Evolutionary conservation across 2,329 filamentous ascomycete species (phyloP), one percentile per base, ranked within the genome.

Genomic region (Hyphodiscus sp.): DNA sequence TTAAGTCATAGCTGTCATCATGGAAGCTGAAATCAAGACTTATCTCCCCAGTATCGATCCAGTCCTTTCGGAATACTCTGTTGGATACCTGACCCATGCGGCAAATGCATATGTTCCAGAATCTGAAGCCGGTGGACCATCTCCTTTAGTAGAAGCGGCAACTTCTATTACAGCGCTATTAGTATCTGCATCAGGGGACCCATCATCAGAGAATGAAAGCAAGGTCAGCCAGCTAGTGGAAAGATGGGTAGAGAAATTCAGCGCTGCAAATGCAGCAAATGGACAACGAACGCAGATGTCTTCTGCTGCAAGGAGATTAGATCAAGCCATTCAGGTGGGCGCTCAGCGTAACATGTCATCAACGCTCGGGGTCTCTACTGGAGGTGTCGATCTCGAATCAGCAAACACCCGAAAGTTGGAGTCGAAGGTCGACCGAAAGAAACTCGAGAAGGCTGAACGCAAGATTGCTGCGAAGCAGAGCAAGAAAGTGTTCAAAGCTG

Each of bases 381-480:
- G 84, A 52, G 85, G 79, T 55, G 90, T 99, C 41, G 94, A 99
- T 68, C 79, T 99, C 23, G 94, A 99, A 72, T 95, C 92, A 53
- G 91, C 91, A 68, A 95, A 95, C 68, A 79, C 83, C 41, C 82
- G 92, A 65, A 97, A 97, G 74, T 89, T 99, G 54, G 94, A 99
- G 75, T 97, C 92, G 65, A 90, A 92, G 69, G 94, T 99, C 57
- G 94, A 99, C 74, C 85, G 86, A 69, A 99, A 97, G 85, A 99
- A 99, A 79, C 84, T 99, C 19, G 94, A 99, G 73, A 99, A 99
- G 76, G 94, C 94, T 1, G 94, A 99, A 74, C 82, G 89, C 61
- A 99, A 99, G 77, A 94, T 99, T 68, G 89, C 91, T 47, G 91
- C 91, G 65, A 99, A 99, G 77, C 94, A 97, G 76, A 94, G 91